These are phyloP conservation scores for Penicillium goetzii DNA, from an alignment of 495 filamentous ascomycete species.

Conservation along the genomic window DNA sequence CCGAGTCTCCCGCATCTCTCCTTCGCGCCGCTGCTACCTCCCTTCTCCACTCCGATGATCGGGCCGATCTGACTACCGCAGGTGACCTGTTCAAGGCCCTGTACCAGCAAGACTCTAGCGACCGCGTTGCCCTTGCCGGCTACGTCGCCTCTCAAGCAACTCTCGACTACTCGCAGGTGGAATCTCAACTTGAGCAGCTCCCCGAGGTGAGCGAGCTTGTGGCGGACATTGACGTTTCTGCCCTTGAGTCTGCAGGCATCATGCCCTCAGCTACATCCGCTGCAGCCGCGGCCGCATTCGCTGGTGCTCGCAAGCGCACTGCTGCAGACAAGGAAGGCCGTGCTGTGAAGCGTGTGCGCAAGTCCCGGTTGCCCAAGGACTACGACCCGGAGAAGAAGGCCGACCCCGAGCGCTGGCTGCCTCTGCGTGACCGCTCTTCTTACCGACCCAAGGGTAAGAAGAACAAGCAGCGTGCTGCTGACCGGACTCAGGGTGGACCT, in stretches of 20 bases:
- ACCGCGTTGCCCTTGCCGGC: constrained; percentile 73
- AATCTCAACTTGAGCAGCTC: constrained; percentile 63
- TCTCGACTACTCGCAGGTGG: constrained; percentile 60
- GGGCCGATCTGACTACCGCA: constrained; percentile 67
- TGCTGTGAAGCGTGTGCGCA: constrained; percentile 66
- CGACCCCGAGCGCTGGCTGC: constrained; percentile 92
- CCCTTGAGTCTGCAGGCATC: constrained; percentile 78
- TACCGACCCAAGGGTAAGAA: constrained; percentile 92
- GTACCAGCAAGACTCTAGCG: constrained; percentile 61
- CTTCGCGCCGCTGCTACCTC: constrained; percentile 78
- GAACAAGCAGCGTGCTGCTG: constrained; percentile 77
- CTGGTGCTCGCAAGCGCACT: constrained; percentile 60
- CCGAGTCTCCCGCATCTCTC: constrained; percentile 59
- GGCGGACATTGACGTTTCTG: constrained; percentile 64
- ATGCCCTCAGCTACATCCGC: constrained; percentile 56
- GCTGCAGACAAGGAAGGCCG: constrained; percentile 52
- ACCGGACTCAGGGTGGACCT: constrained; percentile 82
- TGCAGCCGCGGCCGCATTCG: constrained; percentile 42
- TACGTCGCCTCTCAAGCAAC: constrained; percentile 82
- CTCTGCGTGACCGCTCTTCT: constrained; percentile 81
- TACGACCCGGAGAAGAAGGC: constrained; percentile 73
- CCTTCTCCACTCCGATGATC: constrained; percentile 72
- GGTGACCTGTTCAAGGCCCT: constrained; percentile 75
- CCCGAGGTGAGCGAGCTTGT: constrained; percentile 68
- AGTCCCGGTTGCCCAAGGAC: constrained; percentile 74